phyloP scores from a whole-genome alignment of 495 filamentous ascomycete genomes.

The Penicillium fimorum region DNA sequence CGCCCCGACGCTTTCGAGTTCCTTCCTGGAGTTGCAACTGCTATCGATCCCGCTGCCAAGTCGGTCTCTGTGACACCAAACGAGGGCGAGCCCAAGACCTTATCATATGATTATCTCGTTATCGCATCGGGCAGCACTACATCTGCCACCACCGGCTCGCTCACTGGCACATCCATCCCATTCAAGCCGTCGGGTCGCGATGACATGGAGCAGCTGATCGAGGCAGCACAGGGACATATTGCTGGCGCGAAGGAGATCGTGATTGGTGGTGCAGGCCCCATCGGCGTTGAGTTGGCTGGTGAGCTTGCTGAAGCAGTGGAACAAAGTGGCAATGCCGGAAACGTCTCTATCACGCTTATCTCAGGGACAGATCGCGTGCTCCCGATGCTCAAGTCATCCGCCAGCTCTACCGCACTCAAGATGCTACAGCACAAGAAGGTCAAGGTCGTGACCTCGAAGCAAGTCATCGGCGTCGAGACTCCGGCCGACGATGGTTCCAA shows the following conservation, averaged over 20 bases:
- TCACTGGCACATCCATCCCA: constrained; percentile 44
- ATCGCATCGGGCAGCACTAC: constrained; percentile 52
- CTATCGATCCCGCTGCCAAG: constrained; percentile 46
- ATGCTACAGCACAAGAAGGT: constrained; percentile 27
- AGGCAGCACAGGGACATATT: constrained; percentile 47
- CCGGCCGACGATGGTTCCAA: constrained; percentile 11
- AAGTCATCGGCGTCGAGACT: constrained; percentile 16
- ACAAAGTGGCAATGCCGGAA: constrained; percentile 30
- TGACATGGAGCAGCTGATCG: constrained; percentile 42
- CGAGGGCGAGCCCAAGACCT: constrained; percentile 24
- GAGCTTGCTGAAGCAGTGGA: constrained; percentile 54
- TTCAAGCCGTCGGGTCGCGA: constrained; percentile 51
- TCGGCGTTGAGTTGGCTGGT: constrained; percentile 63
- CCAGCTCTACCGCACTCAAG: constrained; percentile 27
- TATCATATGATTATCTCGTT: constrained; percentile 55
- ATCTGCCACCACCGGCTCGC: constrained; percentile 37
- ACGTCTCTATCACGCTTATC: constrained; percentile 49
- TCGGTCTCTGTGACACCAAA: constrained; percentile 39
- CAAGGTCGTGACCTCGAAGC: constrained; percentile 27
- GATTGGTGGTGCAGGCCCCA: constrained; percentile 64
- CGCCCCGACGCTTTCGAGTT: constrained; percentile 50
- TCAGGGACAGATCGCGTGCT: constrained; percentile 36
- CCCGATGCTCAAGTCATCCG: constrained; percentile 27
- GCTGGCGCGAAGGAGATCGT: constrained; percentile 57
- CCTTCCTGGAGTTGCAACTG: constrained; percentile 51